Evolutionary conservation across 1,139 yeast species (phyloP), one percentile per base, ranked within the genome.

Genomic region (Kodamaea sp.): DNA sequence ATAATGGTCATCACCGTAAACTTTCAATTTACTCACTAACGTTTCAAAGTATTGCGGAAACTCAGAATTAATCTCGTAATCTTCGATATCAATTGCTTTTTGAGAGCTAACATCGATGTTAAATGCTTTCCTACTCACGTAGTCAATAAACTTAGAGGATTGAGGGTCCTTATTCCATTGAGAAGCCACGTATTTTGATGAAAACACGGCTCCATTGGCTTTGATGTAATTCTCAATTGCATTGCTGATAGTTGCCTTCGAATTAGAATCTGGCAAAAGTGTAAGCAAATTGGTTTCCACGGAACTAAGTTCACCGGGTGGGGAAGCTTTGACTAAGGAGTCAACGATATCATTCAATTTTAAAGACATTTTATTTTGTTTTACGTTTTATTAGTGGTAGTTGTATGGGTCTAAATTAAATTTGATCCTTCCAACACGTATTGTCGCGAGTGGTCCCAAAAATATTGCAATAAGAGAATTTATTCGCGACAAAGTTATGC

Each of bases 61-160:
- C 3, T 43, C 42, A 2, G 49, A 47, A 0, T 44, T 49, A 3
- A 62, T 56, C 2, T 57, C 62, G 38, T 55, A 58, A 2, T 62
- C 54, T 52, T 79, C 85, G 29, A 80, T 54, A 48, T 80, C 84
- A 32, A 76, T 63, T 11, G 76, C 80, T 38, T 52, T 57, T 34
- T 59, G 62, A 7, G 53, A 47, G 8, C 64, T 53, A 46, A 83
- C 78, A 57, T 89, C 89, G 40, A 85, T 78, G 40, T 76, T 74
- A 58, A 86, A 85, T 38, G 68, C 63, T 43, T 73, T 59, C 32
- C 75, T 75, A 30, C 62, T 61, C 4, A 69, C 50, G 39, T 53
- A 63, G 49, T 71, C 76, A 41, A 66, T 53, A 46, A 60, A 70
- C 45, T 71, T 71, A 9, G 71, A 58, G 3, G 70, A 59, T 11